These are phyloP conservation scores for Amniculicola lignicola DNA, from an alignment of 495 filamentous ascomycete genomes.

Conservation along the genomic window DNA sequence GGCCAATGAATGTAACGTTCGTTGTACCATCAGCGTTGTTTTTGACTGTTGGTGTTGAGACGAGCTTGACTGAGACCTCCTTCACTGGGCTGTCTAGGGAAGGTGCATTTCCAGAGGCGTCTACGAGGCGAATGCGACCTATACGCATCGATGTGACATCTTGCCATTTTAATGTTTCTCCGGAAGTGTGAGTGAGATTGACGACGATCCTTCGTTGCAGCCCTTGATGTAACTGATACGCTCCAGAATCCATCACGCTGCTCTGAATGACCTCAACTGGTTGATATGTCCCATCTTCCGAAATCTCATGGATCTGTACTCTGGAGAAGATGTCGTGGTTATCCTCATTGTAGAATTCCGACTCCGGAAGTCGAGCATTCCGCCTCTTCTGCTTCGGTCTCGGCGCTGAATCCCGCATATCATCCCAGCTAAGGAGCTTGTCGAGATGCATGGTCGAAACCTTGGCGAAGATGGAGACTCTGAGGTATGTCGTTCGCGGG, in stretches of 20 bases:
- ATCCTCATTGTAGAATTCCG: conserved; percentile 88
- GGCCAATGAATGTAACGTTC: conserved; percentile 77
- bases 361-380: conserved; percentile 75
- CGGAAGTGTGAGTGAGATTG: conserved; percentile 82
- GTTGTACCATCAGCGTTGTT: conserved; percentile 87
- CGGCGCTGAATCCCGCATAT: conserved; percentile 77
- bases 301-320: conserved; percentile 82
- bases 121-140: conserved; percentile 75
- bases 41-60: conserved; percentile 69
- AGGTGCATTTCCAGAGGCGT: conserved; percentile 78
- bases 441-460: conserved; percentile 93
- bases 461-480: conserved; percentile 90
- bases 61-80: conserved; percentile 73
- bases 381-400: conserved; percentile 55
- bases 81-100: conserved; percentile 67
- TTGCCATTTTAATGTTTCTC: conserved; percentile 81
- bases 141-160: conserved; percentile 71
- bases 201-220: conserved; percentile 85
- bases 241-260: conserved; percentile 74
- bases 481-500: conserved; percentile 67
- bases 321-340: conserved; percentile 88
- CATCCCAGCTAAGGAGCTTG: conserved; percentile 97
- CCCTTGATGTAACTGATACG: conserved; percentile 93
- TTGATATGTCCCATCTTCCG: conserved; percentile 84
- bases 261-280: conserved; percentile 90